phyloP scores from a whole-genome alignment of 2,329 filamentous ascomycete genomes.

The Fusarium duplospermum region DNA sequence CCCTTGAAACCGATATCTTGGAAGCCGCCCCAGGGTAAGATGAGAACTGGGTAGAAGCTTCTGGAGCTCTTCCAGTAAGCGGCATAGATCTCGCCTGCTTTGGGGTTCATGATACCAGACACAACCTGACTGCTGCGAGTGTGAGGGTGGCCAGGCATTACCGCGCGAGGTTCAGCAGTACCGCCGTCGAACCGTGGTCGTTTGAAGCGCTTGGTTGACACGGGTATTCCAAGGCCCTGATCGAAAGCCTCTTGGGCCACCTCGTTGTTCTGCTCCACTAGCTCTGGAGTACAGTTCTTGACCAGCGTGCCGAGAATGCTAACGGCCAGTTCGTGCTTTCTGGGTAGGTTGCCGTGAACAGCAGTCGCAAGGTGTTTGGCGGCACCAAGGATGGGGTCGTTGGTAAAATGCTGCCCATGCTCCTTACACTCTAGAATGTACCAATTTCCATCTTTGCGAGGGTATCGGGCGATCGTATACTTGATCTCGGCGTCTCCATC shows the following conservation, averaged over 20 bases:
- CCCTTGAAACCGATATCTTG: not conserved
- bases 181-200: not conserved
- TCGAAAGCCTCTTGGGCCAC: not conserved
- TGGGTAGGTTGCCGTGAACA: fast-evolving
- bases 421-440: slow-evolving; percentile 23
- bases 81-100: slow-evolving; percentile 7
- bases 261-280: not conserved
- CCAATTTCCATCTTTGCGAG: not conserved
- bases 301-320: slow-evolving; percentile 11
- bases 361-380: not conserved
- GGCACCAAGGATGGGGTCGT: not conserved
- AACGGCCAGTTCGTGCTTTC: not conserved
- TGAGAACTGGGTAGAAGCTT: not conserved
- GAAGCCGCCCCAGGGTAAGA: not conserved
- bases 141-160: not conserved
- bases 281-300: not conserved
- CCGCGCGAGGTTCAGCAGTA: fast-evolving
- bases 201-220: not conserved
- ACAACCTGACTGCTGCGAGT: not conserved
- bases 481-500: slow-evolving; percentile 1
- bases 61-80: not conserved
- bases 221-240: not conserved
- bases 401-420: not conserved
- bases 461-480: not conserved
- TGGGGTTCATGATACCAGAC: not conserved